phyloP scores from a whole-genome alignment of 257 asterid species.

The Nicotiana benthamiana region DNA sequence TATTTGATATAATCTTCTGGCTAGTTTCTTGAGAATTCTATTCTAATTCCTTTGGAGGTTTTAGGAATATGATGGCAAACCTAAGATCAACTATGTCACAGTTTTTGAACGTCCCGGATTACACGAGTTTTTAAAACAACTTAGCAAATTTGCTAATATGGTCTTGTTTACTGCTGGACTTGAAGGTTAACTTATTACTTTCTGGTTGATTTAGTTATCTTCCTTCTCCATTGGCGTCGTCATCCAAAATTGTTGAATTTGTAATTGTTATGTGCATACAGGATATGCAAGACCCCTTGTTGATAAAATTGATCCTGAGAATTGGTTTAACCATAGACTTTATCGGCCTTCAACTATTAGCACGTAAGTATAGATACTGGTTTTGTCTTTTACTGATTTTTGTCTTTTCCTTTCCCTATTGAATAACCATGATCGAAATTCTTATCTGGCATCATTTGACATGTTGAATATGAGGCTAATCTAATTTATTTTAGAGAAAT shows the following conservation, averaged over 20 bases:
- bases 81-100: conserved; percentile 91
- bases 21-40: neutral
- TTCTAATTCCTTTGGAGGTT: neutral
- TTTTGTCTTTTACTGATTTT: neutral
- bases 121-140: conserved; percentile 61
- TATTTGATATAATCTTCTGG: neutral
- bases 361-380: conserved; percentile 54
- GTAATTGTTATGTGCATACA: conserved; percentile 20
- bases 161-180: conserved; percentile 93
- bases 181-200: conserved; percentile 50
- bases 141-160: conserved; percentile 80
- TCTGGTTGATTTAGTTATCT: neutral
- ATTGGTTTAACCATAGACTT: conserved; percentile 59
- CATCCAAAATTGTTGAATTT: neutral
- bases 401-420: neutral
- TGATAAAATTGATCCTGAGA: conserved; percentile 68
- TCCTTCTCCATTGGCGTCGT: neutral
- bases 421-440: too few relatives aligned
- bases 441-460: neutral
- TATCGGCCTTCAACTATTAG: conserved; percentile 84
- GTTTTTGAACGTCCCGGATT: conserved; percentile 96
- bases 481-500: neutral
- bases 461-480: neutral
- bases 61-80: conserved; percentile 78
- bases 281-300: conserved; percentile 95